Percentiles rank a stretch among this genome's conserved stretches.
These are phyloP conservation scores for Exserohilum rostratum DNA, from an alignment of 2,329 filamentous ascomycete species.

Conservation along the genomic window DNA sequence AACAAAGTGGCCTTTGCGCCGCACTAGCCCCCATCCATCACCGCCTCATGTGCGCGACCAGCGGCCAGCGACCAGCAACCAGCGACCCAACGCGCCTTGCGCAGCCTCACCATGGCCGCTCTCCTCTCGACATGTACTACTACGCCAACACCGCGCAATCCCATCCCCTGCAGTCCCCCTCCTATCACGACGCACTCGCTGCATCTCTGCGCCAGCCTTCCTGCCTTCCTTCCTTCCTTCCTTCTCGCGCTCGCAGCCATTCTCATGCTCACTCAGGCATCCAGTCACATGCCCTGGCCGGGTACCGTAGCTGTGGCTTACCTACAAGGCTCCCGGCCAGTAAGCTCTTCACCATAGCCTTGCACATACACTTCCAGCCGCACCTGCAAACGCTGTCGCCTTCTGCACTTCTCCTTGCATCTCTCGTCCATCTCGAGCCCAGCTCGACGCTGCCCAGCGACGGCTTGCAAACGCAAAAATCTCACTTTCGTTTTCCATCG, in stretches of 20 bases:
- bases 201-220: slow-evolving; percentile 19
- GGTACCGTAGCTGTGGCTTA: slow-evolving; percentile 25
- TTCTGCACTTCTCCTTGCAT: slow-evolving; percentile 3
- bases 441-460: background rate
- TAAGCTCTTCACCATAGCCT: slow-evolving; percentile 11
- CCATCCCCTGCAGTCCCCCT: background rate
- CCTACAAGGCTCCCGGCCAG: slow-evolving; percentile 18
- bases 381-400: slow-evolving; percentile 18
- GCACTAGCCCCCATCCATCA: slow-evolving; percentile 29
- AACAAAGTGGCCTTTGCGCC: slow-evolving; percentile 25
- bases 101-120: background rate
- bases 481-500: background rate
- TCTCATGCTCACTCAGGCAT: too few species aligned
- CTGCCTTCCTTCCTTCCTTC: slow-evolving; percentile 24
- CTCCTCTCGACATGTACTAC: background rate
- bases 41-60: slow-evolving; percentile 24
- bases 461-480: slow-evolving; percentile 1
- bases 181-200: background rate
- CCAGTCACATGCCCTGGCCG: slow-evolving; percentile 7
- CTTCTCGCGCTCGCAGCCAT: too few species aligned
- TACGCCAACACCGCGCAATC: too few species aligned
- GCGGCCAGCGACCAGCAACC: too few species aligned
- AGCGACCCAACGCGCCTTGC: slow-evolving; percentile 19
- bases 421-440: background rate
- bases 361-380: too few species aligned